These are phyloP conservation scores for Cunninghamia lanceolata DNA, from an alignment of 75 land plant species.

Conservation along the genomic window DNA sequence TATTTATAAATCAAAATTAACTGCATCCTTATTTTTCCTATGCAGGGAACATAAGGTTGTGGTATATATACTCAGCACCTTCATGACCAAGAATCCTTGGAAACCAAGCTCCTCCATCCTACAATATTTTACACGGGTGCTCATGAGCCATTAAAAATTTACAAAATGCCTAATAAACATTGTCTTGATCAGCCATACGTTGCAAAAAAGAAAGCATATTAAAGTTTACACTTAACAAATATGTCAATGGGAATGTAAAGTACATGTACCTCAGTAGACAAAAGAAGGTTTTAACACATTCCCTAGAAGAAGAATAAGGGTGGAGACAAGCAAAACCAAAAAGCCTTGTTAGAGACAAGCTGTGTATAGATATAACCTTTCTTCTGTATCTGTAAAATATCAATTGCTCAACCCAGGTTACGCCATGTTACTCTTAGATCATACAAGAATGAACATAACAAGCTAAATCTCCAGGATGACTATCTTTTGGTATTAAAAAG, in stretches of 20 bases:
- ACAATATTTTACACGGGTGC: neutral
- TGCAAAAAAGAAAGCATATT: neutral
- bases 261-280: neutral
- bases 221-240: neutral
- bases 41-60: neutral
- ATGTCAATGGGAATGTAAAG: neutral
- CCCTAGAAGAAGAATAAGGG: neutral
- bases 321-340: neutral
- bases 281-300: neutral
- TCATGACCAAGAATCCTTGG: slow-evolving; percentile 45
- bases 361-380: neutral
- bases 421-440: too few relatives aligned
- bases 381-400: neutral
- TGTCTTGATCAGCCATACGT: neutral
- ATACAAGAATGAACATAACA: too few relatives aligned
- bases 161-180: neutral
- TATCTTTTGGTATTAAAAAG: too few relatives aligned
- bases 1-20: neutral
- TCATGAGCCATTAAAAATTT: neutral
- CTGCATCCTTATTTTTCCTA: neutral
- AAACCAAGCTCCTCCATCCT: slow-evolving; percentile 39
- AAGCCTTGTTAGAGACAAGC: neutral
- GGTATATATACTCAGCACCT: slow-evolving; percentile 30
- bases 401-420: too few relatives aligned
- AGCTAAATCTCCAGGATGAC: too few relatives aligned